Conservation (phyloP, 495 filamentous ascomycete genomes). For the Aspergillus cristatus region DNA sequence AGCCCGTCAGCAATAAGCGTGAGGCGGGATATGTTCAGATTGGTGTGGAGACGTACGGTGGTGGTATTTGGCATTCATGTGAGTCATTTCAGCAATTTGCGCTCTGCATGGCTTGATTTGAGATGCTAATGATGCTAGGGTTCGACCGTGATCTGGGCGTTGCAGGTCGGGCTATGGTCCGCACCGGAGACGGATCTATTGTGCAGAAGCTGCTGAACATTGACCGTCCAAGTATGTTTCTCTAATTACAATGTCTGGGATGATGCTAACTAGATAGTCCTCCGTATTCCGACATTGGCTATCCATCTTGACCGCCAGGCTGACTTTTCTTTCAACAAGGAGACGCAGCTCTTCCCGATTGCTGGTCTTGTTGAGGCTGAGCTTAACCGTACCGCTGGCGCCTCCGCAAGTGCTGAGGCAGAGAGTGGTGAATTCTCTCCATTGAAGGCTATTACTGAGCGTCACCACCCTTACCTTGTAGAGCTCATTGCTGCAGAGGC, state of each 20-base stretch:
- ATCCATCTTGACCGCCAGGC: conserved; percentile 85
- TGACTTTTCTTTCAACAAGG: conserved; percentile 88
- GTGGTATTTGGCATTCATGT: conserved; percentile 66
- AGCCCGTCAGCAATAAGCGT: conserved; percentile 85
- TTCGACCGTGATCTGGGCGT: conserved; percentile 92
- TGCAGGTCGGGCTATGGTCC: conserved; percentile 81
- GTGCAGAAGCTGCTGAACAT: conserved; percentile 83
- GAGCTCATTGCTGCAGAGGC: conserved; percentile 77
- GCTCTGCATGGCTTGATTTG: neutral
- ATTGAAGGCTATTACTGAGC: conserved; percentile 64
- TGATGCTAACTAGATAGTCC: conserved; percentile 36
- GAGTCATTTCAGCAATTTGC: conserved; percentile 2
- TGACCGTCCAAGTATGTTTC: conserved; percentile 62
- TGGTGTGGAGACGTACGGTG: conserved; percentile 93
- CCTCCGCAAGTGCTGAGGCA: conserved; percentile 21
- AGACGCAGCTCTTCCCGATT: conserved; percentile 91
- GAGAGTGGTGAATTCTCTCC: conserved; percentile 49
- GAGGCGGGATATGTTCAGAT: conserved; percentile 88
- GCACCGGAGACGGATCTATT: conserved; percentile 61
- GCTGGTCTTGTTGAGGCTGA: conserved; percentile 78
- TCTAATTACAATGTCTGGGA: no score
- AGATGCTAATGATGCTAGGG: conserved; percentile 40
- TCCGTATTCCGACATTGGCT: conserved; percentile 84
- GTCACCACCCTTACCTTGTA: conserved; percentile 83
- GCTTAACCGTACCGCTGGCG: conserved; percentile 60